A percentile compares a stretch with the other conserved stretches of the same genome.
Evolutionary conservation across 176 grass and related monocot species (phyloP).

Genomic region (Paspalum vaginatum): DNA sequence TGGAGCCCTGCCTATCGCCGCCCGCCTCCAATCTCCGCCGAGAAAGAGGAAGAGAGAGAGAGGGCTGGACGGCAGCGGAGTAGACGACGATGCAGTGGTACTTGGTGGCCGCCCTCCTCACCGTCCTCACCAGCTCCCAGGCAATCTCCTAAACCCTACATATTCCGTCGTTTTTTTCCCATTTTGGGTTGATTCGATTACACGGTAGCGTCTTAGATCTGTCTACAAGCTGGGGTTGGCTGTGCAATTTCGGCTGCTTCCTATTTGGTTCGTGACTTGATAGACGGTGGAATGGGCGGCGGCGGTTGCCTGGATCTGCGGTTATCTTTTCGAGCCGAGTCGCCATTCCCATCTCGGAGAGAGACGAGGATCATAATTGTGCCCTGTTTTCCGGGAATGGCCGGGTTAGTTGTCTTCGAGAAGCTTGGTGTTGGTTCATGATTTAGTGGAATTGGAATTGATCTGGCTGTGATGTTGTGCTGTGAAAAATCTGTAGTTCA

Average conservation of each 20-base stretch:
- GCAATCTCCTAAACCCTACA: slow-evolving; percentile 19
- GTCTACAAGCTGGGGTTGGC: background rate
- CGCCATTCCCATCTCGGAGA: background rate
- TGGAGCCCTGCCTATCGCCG: too few relatives aligned
- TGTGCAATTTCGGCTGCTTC: background rate
- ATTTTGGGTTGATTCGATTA: background rate
- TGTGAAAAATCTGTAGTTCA: background rate
- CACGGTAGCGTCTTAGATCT: slow-evolving; percentile 8
- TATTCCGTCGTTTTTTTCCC: background rate
- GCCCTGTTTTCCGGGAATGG: background rate
- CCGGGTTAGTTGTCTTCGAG: background rate
- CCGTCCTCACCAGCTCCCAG: slow-evolving; percentile 96
- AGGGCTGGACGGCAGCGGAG: background rate
- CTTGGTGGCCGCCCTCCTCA: slow-evolving; percentile 81
- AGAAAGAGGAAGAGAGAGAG: too few relatives aligned
- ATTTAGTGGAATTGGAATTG: slow-evolving; percentile 4
- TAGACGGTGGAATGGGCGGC: background rate
- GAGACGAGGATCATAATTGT: background rate
- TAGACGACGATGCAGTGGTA: slow-evolving; percentile 74
- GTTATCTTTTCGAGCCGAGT: background rate
- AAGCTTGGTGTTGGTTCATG: background rate
- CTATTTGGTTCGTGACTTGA: background rate
- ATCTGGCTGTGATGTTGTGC: background rate
- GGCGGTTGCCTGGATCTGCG: slow-evolving; percentile 10
- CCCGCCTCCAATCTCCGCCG: too few relatives aligned